Conservation (phyloP, 345 rosid species). For the Nasturtium officinale region DNA sequence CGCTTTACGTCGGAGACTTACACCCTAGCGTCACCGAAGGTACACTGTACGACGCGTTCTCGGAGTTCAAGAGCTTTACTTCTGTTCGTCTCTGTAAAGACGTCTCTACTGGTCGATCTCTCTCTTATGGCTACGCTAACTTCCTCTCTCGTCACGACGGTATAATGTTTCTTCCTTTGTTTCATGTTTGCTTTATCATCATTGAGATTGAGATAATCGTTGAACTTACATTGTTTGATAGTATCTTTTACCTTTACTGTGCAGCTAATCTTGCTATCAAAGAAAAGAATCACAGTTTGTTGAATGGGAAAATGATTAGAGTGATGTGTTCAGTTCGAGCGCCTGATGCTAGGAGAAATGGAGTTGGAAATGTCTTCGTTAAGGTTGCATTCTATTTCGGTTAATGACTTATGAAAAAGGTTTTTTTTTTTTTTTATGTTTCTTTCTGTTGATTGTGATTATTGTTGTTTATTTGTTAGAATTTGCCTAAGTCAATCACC, state of each 20-base stretch:
- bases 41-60: conserved; percentile 55
- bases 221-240: neutral
- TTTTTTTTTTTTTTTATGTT: neutral
- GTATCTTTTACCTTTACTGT: conserved; percentile 18
- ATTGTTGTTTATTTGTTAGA: conserved; percentile 43
- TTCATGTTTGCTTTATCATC: neutral
- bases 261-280: conserved; percentile 66
- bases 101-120: conserved; percentile 60
- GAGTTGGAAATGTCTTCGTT: conserved; percentile 70
- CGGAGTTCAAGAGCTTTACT: conserved; percentile 60
- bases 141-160: conserved; percentile 64
- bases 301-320: conserved; percentile 70
- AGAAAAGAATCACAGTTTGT: conserved; percentile 55
- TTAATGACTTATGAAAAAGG: neutral
- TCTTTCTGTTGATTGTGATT: neutral
- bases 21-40: conserved; percentile 63
- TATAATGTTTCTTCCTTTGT: conserved; percentile 29
- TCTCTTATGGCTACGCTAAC: conserved; percentile 86
- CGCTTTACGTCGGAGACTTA: conserved; percentile 77
- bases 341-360: conserved; percentile 71
- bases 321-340: conserved; percentile 72
- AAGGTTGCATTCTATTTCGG: conserved; percentile 51
- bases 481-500: conserved; percentile 58
- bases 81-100: conserved; percentile 76
- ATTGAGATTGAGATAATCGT: neutral